A percentile compares a stretch with the other conserved stretches of the same genome.
Conservation (phyloP, 176 grass and related monocot genomes). For the Chrysopogon serrulatus region DNA sequence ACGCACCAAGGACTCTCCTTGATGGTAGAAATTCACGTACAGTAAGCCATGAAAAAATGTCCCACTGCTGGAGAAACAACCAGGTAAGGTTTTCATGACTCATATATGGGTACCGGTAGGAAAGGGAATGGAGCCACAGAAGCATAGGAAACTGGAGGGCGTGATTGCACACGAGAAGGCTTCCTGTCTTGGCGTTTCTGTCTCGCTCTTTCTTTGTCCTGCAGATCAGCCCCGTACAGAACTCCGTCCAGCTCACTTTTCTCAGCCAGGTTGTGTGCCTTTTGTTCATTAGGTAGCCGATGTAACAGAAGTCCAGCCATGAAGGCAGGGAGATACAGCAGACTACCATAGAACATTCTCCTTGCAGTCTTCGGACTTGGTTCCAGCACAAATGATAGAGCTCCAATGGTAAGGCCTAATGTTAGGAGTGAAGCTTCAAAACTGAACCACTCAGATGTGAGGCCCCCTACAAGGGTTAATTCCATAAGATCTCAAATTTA, state of each 20-base stretch:
- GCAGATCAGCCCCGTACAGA: conserved; percentile 24
- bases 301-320: conserved; percentile 91
- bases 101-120: conserved; percentile 74
- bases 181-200: conserved; percentile 20
- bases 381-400: conserved; percentile 61
- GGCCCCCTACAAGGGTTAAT: conserved; percentile 52
- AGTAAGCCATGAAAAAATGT: background rate
- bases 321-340: conserved; percentile 88
- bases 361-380: conserved; percentile 69
- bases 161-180: conserved; percentile 25
- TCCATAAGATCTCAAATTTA: conserved; percentile 10
- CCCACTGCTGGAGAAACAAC: background rate
- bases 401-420: conserved; percentile 51
- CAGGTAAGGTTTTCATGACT: conserved; percentile 22
- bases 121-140: conserved; percentile 90
- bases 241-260: conserved; percentile 17
- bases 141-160: conserved; percentile 80
- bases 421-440: conserved; percentile 90
- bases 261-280: conserved; percentile 21
- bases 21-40: background rate
- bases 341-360: conserved; percentile 89
- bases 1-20: background rate
- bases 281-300: conserved; percentile 53
- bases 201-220: conserved; percentile 38
- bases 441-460: conserved; percentile 85